A percentile compares a stretch with the other conserved stretches of the same genome.
Conservation (phyloP, 495 filamentous ascomycete species). For the Bryoglossum gracile region DNA sequence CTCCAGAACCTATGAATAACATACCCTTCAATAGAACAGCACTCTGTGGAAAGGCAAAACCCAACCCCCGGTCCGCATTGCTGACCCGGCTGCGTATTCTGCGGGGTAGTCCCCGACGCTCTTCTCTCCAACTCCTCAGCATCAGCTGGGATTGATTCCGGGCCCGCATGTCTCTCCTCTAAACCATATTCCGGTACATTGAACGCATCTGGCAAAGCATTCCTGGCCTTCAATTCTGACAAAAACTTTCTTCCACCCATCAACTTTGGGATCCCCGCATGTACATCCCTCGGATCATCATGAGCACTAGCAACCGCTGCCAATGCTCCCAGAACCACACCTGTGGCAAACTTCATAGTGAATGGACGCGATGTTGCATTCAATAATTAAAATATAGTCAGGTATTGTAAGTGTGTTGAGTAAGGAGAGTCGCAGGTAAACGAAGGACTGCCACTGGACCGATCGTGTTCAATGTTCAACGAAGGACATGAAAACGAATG, state of each 20-base stretch:
- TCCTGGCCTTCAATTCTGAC: constrained; percentile 23
- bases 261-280: constrained; percentile 28
- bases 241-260: constrained; percentile 32
- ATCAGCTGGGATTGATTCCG: neutral
- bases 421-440: constrained; percentile 13
- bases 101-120: too few species aligned
- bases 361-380: neutral
- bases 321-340: constrained; percentile 23
- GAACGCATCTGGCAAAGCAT: constrained; percentile 7
- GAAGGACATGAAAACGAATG: constrained; percentile 3
- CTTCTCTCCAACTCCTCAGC: neutral
- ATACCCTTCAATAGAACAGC: constrained; percentile 59
- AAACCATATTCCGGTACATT: constrained; percentile 5
- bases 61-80: constrained; percentile 37
- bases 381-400: neutral
- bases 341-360: constrained; percentile 30
- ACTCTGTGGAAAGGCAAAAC: constrained; percentile 47
- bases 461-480: neutral
- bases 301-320: constrained; percentile 26
- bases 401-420: neutral
- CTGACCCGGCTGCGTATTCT: constrained; percentile 8
- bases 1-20: constrained; percentile 2
- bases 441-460: constrained; percentile 17
- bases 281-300: constrained; percentile 24
- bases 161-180: constrained; percentile 1